Conservation (phyloP, 176 grass and related monocot species). For the Oryza meridionalis region DNA sequence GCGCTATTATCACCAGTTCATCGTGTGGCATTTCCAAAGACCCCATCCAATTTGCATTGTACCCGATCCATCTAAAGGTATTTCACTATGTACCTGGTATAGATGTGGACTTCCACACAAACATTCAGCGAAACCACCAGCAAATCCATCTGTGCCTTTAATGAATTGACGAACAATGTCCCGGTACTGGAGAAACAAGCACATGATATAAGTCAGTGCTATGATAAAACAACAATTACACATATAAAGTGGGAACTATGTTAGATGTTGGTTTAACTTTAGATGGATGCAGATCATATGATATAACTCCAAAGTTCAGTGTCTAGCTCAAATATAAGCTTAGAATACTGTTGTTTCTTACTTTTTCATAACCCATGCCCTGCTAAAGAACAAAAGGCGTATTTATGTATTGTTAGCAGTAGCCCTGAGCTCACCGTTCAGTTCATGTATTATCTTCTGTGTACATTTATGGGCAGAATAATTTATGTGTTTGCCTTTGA, state of each 20-base stretch:
- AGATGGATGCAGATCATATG: constrained; percentile 28
- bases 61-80: constrained; percentile 11
- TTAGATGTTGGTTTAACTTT: constrained; percentile 20
- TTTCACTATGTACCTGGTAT: constrained; percentile 70
- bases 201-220: constrained; percentile 25
- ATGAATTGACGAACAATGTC: constrained; percentile 94
- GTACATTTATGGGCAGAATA: neutral
- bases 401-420: neutral
- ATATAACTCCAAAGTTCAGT: neutral
- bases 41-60: neutral
- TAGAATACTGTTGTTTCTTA: constrained; percentile 9
- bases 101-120: constrained; percentile 93
- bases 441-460: constrained; percentile 6
- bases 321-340: constrained; percentile 15
- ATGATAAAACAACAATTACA: constrained; percentile 23
- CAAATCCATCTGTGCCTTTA: constrained; percentile 94
- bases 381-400: constrained; percentile 2
- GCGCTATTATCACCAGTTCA: neutral
- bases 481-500: neutral
- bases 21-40: neutral
- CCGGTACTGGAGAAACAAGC: constrained; percentile 72
- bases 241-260: neutral
- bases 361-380: neutral
- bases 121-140: constrained; percentile 93
- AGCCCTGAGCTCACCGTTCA: neutral